Conservation (phyloP, 2,329 filamentous ascomycete species). For the Sclerotinia sclerotiorum region DNA sequence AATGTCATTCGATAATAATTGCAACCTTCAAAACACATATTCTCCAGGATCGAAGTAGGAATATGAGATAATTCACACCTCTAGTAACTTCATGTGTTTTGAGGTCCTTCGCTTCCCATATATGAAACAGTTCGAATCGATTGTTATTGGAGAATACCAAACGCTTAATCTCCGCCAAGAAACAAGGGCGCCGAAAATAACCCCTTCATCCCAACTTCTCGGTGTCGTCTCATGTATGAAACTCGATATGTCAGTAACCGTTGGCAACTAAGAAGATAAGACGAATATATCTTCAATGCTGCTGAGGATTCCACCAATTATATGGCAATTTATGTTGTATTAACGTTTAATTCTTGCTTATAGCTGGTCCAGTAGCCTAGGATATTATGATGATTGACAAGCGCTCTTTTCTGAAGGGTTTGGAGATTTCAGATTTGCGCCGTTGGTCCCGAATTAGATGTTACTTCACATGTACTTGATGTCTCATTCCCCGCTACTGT, state of each 20-base stretch:
- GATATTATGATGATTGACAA: slow-evolving; percentile 11
- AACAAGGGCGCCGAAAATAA: not conserved
- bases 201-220: not conserved
- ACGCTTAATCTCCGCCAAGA: slow-evolving; percentile 3
- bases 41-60: not conserved
- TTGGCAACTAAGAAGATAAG: not conserved
- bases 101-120: not conserved
- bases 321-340: not conserved
- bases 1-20: too few species aligned
- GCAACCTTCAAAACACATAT: not conserved
- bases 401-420: not conserved
- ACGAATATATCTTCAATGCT: not conserved
- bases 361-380: not conserved
- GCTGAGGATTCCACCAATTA: not conserved
- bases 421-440: slow-evolving; percentile 2
- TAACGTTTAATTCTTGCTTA: not conserved
- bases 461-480: not conserved
- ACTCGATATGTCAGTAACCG: slow-evolving; percentile 9
- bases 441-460: not conserved
- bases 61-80: not conserved
- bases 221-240: slow-evolving; percentile 19
- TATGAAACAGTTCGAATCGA: not conserved
- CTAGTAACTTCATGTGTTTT: not conserved
- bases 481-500: slow-evolving; percentile 13
- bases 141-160: not conserved